Conservation (phyloP, 306 rosid genomes). For the Lathyrus aphaca region DNA sequence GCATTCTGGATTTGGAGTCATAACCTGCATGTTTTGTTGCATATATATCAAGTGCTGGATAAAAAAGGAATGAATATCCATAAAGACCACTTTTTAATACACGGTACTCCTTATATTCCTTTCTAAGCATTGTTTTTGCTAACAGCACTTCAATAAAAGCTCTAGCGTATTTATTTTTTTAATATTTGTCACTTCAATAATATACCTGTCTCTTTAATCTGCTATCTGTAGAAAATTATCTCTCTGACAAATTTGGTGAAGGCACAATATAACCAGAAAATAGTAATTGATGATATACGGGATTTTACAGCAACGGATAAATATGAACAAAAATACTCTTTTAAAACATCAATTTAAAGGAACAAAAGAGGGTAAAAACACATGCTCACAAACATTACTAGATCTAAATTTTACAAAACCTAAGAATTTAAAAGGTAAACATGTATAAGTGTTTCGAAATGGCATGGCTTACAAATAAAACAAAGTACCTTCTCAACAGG, state of each 20-base stretch:
- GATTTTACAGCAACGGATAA: not conserved
- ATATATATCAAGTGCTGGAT: slow-evolving; percentile 28
- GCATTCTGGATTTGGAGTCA: slow-evolving; percentile 98
- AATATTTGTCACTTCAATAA: not conserved
- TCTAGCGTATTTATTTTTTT: not conserved
- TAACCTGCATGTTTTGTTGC: slow-evolving; percentile 63
- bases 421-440: slow-evolving; percentile 19
- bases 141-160: not conserved
- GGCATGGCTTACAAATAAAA: slow-evolving; percentile 29
- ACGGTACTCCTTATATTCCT: slow-evolving; percentile 4
- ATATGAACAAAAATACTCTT: not conserved
- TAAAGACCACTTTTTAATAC: slow-evolving; percentile 26
- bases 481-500: slow-evolving; percentile 83
- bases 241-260: slow-evolving; percentile 4
- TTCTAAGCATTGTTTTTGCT: not conserved
- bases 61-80: slow-evolving; percentile 30
- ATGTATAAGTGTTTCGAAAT: not conserved
- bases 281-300: not conserved
- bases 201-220: not conserved
- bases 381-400: slow-evolving; percentile 13
- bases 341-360: not conserved
- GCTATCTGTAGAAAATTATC: not conserved
- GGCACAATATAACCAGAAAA: not conserved
- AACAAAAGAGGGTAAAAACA: slow-evolving; percentile 14
- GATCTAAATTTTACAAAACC: slow-evolving; percentile 36